Evolutionary conservation across 1,139 yeast species (phyloP), one percentile per base, ranked within the genome.

Genomic region (Hansenula sp.): DNA sequence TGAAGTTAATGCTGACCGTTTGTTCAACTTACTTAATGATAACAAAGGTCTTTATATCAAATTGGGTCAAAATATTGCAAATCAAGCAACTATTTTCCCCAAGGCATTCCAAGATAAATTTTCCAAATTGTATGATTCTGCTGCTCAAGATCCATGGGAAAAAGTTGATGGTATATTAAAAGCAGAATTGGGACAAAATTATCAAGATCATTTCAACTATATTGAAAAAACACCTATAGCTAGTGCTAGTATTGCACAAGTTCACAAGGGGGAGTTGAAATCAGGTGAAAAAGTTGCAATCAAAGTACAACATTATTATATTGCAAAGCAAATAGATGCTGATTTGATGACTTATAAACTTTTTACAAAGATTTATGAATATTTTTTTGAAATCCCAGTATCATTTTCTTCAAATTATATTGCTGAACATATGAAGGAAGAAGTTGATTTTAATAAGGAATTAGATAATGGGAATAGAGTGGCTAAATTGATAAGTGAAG

Each of bases 241-340:
- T 0, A 97, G 98, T 12, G 98, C 98, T 2, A 86, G 96, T 14
- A 90, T 92, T 55, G 99, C 98, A 2, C 98, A 92, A 61, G 98
- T 92, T 2, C 98, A 92, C 61, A 73, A 73, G 35, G 98, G 95
- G 0, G 79, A 75, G 9, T 71, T 95, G 24, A 68, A 63, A 6
- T 60, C 57, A 30, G 79, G 75, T 36, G 77, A 78, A 46, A 77
- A 80, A 21, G 96, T 90, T 18, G 98, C 95, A 9, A 92, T 92
- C 14, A 92, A 92, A 59, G 90, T 92, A 2, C 99, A 92, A 60
- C 94, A 92, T 56, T 97, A 97, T 0, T 97, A 97, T 20, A 97
- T 92, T 16, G 89, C 83, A 7, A 79, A 84, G 47, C 83, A 94
- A 25, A 92, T 92, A 51, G 96, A 89, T 58, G 83, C 96, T 2